Evolutionary conservation across 805 yeast species (phyloP).

Genomic region (Yarrowia bubula): DNA sequence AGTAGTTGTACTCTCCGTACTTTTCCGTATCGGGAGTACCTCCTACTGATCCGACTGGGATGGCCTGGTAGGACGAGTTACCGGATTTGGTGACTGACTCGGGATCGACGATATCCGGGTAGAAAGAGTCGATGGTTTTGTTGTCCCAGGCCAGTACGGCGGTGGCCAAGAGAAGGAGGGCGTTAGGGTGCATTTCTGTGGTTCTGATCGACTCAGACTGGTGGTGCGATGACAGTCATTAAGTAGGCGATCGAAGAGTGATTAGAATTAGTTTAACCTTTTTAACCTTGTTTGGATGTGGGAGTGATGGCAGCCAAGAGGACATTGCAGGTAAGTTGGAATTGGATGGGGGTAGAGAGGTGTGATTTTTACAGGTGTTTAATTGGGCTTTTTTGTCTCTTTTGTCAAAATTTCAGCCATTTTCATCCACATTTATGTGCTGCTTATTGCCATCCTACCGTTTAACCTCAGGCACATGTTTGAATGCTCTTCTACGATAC

Average conservation of each 20-base stretch:
- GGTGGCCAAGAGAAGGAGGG: background rate
- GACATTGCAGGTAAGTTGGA: too few relatives aligned
- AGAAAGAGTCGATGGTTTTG: slow-evolving; percentile 28
- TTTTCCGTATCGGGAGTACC: slow-evolving; percentile 33
- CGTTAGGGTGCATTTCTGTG: background rate
- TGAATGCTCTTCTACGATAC: too few relatives aligned
- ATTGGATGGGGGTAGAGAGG: too few relatives aligned
- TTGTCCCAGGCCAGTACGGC: slow-evolving; percentile 24
- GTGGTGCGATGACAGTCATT: background rate
- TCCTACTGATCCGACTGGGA: slow-evolving; percentile 1
- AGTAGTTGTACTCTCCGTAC: slow-evolving; percentile 45
- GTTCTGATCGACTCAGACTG: background rate
- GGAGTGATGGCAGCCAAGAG: too few relatives aligned
- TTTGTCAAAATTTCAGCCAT: too few relatives aligned
- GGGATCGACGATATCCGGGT: slow-evolving; percentile 26
- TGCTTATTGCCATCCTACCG: background rate
- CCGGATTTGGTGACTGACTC: slow-evolving; percentile 14
- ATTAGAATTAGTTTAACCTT: background rate
- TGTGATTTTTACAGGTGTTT: too few relatives aligned
- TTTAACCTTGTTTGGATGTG: background rate
- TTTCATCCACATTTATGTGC: too few relatives aligned
- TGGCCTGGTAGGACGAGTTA: slow-evolving; percentile 2
- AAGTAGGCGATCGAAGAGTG: background rate
- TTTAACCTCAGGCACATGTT: background rate
- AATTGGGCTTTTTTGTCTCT: too few relatives aligned